These are phyloP conservation scores for Hsuehochloa calcarea DNA, from an alignment of 176 grass and related monocot genomes.

Conservation along the genomic window DNA sequence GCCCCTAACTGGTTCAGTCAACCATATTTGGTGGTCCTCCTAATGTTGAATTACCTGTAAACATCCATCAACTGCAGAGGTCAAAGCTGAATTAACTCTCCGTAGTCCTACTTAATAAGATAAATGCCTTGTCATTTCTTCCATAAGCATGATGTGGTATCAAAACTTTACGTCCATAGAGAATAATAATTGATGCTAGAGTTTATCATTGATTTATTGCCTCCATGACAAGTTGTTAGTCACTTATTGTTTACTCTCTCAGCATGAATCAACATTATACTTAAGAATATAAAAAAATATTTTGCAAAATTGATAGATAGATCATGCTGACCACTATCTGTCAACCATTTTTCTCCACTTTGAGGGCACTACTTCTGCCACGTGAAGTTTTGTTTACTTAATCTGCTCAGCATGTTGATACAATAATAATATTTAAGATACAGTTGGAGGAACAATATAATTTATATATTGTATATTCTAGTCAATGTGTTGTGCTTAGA, in stretches of 20 bases:
- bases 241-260: constrained; percentile 9
- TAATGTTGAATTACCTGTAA: not conserved
- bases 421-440: not conserved
- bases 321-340: constrained; percentile 32
- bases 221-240: not conserved
- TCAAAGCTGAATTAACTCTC: not conserved
- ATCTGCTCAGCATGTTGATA: constrained; percentile 20
- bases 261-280: not conserved
- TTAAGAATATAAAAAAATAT: not conserved
- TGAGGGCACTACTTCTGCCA: constrained; percentile 11
- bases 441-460: not conserved
- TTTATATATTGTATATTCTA: constrained; percentile 1
- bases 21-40: not conserved
- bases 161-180: not conserved
- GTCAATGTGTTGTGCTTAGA: not conserved
- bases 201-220: not conserved
- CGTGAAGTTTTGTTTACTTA: not conserved
- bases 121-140: not conserved
- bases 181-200: not conserved
- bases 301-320: not conserved
- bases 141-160: constrained; percentile 5
- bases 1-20: not conserved
- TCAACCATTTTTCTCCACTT: constrained; percentile 26
- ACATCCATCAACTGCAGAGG: not conserved
- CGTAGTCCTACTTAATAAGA: not conserved